Evolutionary conservation across 2,329 filamentous ascomycete genomes (phyloP), one percentile per base, ranked within the genome.

Genomic region (Calcarisporium arbuscula): DNA sequence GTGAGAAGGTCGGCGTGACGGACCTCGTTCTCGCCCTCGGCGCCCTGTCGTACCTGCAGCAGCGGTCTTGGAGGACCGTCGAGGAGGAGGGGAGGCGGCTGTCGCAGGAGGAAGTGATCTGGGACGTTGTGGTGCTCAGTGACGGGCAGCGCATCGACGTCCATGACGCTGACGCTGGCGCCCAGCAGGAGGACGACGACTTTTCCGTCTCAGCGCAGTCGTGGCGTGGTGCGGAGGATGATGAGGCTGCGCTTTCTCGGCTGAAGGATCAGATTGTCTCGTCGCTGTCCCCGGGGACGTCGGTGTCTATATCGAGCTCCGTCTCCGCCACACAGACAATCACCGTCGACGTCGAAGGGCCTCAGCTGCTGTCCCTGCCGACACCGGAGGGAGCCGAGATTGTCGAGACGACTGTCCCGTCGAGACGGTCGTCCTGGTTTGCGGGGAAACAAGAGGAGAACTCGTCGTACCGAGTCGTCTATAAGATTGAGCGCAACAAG

Each of bases 111-210:
- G 73, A 80, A 41, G 57, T 75, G 3, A 62, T 83, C 8, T 82
- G 79, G 78, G 79, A 83, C 47, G 71, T 82, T 4, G 75, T 82
- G 7, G 72, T 82, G 0, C 58, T 80, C 12, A 68, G 73, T 39
- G 66, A 77, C 46, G 74, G 74, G 8, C 64, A 69, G 29, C 67
- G 72, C 22, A 69, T 81, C 19, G 76, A 80, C 41, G 60, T 78
- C 5, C n/a, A n/a, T n/a, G n/a, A n/a, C n/a, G n/a, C n/a, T n/a
- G n/a, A n/a, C n/a, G n/a, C n/a, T n/a, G n/a, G n/a, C n/a, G n/a
- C 23, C 10, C 15, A 19, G 23, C 19, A 35, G 7, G 21, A 27
- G 6, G 59, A 64, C 33, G 60, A 64, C 10, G 56, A 60, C 7
- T 19, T 35, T 10, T 12, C 21, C 15, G 22, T 7, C 14, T 22